These are phyloP conservation scores for Sideroxylon spinosum DNA, from an alignment of 179 eudicot genomes.

Conservation along the genomic window DNA sequence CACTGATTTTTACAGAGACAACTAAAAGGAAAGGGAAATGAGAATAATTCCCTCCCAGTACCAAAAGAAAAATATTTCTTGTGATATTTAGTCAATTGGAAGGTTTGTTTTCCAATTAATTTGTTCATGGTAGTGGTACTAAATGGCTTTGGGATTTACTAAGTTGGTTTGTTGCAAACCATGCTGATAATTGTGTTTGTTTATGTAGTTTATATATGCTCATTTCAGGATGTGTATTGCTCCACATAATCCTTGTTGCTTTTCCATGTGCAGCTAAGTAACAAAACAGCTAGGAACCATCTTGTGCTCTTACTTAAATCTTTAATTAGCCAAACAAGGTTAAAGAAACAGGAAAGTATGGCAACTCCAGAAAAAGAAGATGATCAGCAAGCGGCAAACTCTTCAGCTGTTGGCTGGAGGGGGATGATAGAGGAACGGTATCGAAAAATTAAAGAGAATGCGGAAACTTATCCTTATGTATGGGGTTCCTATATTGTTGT, in stretches of 20 bases:
- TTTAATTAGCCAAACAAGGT: background rate
- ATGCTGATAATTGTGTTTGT: no score
- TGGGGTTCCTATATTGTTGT: slow-evolving; percentile 77
- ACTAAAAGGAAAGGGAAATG: no score
- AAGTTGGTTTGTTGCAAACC: no score
- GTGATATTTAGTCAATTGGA: no score
- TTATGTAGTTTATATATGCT: no score
- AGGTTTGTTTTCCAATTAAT: no score
- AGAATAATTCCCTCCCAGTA: no score
- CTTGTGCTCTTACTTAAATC: background rate
- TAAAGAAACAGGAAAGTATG: slow-evolving; percentile 16
- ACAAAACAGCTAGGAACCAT: background rate
- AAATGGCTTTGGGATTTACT: no score
- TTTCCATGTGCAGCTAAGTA: slow-evolving; percentile 4
- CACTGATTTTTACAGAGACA: no score
- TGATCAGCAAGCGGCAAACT: slow-evolving; percentile 16
- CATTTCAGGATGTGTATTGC: no score
- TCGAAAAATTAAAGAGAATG: slow-evolving; percentile 52
- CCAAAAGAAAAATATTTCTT: no score
- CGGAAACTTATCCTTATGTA: slow-evolving; percentile 68
- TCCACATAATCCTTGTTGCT: background rate
- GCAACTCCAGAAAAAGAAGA: slow-evolving; percentile 24
- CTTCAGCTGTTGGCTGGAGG: slow-evolving; percentile 27
- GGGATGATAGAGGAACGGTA: slow-evolving; percentile 42
- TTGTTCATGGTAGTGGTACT: no score